Conservation (phyloP, 2,329 filamentous ascomycete genomes). For the Helminthosporium solani region DNA sequence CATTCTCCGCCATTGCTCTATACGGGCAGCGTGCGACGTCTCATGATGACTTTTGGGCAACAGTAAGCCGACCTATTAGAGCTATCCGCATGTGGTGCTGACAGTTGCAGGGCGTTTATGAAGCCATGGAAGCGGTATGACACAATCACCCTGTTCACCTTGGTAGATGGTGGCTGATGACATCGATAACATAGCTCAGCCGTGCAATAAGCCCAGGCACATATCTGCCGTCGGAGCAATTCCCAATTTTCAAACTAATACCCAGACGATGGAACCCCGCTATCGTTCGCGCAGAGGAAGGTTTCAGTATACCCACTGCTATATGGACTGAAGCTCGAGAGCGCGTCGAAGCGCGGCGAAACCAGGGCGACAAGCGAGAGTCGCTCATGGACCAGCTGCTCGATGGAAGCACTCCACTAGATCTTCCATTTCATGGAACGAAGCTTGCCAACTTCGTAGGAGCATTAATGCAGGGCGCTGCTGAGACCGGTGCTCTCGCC, state of each 20-base stretch:
- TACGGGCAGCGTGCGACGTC: slow-evolving; percentile 13
- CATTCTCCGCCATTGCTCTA: slow-evolving; percentile 7
- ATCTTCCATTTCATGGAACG: slow-evolving; percentile 8
- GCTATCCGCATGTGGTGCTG: not conserved
- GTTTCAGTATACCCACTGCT: slow-evolving; percentile 12
- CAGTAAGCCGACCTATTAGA: slow-evolving; percentile 8
- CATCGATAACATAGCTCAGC: slow-evolving; percentile 10
- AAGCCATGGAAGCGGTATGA: slow-evolving; percentile 22
- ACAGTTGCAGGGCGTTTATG: slow-evolving; percentile 15
- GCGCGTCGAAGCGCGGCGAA: slow-evolving; percentile 20
- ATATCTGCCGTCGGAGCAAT: slow-evolving; percentile 26
- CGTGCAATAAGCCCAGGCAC: slow-evolving; percentile 18
- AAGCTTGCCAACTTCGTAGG: slow-evolving; percentile 15
- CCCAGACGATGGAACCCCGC: slow-evolving; percentile 18
- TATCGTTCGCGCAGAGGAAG: slow-evolving; percentile 14
- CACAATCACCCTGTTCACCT: not conserved
- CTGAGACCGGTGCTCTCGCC: slow-evolving; percentile 21
- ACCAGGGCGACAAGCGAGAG: slow-evolving; percentile 19
- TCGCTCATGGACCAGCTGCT: slow-evolving; percentile 31
- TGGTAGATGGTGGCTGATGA: slow-evolving; percentile 5
- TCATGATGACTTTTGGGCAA: slow-evolving; percentile 15
- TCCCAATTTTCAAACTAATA: slow-evolving; percentile 25
- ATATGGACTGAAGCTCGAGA: slow-evolving; percentile 21
- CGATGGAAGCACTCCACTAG: slow-evolving; percentile 15
- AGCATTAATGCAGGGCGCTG: slow-evolving; percentile 21